Conservation (phyloP, 345 rosid species). For the Lumnitzera racemosa region DNA sequence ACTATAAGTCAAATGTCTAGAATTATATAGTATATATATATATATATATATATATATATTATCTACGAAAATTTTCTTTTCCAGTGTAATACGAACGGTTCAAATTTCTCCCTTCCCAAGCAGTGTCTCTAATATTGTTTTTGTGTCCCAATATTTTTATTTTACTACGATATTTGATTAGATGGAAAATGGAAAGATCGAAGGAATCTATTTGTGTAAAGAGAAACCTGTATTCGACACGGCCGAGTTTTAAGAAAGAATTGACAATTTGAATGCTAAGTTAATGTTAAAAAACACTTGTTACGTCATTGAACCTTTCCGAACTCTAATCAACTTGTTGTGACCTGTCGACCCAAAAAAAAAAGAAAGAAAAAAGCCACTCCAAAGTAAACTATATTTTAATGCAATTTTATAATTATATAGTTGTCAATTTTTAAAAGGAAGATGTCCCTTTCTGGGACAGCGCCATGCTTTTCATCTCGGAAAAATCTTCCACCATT, state of each 20-base stretch:
- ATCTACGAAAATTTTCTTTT: too few species aligned
- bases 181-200: too few species aligned
- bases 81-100: too few species aligned
- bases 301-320: conserved; percentile 6
- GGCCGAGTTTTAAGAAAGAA: conserved; percentile 7
- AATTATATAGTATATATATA: too few species aligned
- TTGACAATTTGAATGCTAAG: not conserved
- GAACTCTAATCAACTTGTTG: not conserved
- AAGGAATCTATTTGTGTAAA: too few species aligned
- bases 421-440: not conserved
- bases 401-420: not conserved
- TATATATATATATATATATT: too few species aligned
- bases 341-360: too few species aligned
- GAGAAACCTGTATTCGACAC: too few species aligned
- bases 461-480: conserved; percentile 6
- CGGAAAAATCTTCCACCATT: conserved; percentile 2
- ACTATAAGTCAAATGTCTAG: conserved; percentile 4
- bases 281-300: not conserved
- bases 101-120: too few species aligned
- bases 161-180: too few species aligned
- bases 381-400: not conserved
- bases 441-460: conserved; percentile 29
- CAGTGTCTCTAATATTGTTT: too few species aligned
- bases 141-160: too few species aligned
- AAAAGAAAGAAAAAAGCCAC: not conserved